Evolutionary conservation across 768 basidiomycete species (phyloP), one percentile per base, ranked within the genome.

Genomic region (Xerocomus spinulosus): DNA sequence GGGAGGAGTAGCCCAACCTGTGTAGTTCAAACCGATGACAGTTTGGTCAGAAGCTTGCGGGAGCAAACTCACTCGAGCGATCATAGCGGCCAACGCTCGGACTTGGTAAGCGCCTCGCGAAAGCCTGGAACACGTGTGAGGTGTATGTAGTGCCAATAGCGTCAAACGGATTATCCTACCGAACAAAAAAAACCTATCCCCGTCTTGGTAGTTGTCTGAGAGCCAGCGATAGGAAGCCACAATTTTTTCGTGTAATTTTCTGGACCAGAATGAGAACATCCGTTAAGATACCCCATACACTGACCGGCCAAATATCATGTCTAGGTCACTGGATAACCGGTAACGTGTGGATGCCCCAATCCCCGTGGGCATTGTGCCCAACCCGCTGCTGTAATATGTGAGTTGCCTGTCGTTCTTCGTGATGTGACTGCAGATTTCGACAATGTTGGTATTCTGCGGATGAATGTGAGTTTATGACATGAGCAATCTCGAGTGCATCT

Each of bases 21-120:
- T 4, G 3, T 13, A 8, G 21, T 25, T 24, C 34, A 32, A 29
- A 15, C 24, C n/a, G 14, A 39, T 24, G 30, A 5, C 3, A 3
- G 7, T 20, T 1, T 10, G 5, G 20, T 7, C 5, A 20, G 9
- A 0, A 2, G 28, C 15, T 18, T 12, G 9, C n/a, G 3, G n/a
- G 32, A 43, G 18, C 17, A 39, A n/a, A 3, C 59, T 42, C 42
- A 70, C 75, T 44, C 48, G 62, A n/a, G 68, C 48, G 17, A 75
- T 73, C 74, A 76, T 76, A 18, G 60, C 74, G 3, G 74, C 70
- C 33, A 76, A 41, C 1, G 62, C 68, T 23, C 74, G 67, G 4
- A 68, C 71, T 55, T 75, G 74, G 50, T 73, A 77, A 14, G 73
- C 75, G 5, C 74, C 74, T 15, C 75, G 71, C 3, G 75, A 75